Evolutionary conservation across 371 early-diverging fungal species (phyloP).

Genomic region (Fennellomyces sp.): DNA sequence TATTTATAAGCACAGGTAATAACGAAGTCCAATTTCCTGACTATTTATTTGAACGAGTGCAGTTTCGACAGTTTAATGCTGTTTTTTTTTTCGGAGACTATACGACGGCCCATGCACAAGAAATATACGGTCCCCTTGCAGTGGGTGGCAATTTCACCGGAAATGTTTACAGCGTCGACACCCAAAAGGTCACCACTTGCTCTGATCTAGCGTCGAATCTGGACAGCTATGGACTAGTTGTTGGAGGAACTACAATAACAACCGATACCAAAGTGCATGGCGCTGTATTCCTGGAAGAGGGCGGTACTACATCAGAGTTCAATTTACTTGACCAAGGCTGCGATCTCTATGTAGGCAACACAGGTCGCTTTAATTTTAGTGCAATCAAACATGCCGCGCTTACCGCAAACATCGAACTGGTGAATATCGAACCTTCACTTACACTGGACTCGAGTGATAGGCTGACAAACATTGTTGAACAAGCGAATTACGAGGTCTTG

Average conservation of each 20-base stretch:
- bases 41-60: too few species aligned
- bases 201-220: background rate
- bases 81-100: constrained; percentile 26
- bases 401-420: background rate
- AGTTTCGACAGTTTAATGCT: background rate
- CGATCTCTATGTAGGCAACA: background rate
- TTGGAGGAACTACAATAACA: background rate
- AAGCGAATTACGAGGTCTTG: constrained; percentile 2
- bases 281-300: constrained; percentile 2
- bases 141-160: constrained; percentile 11
- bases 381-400: background rate
- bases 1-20: too few species aligned
- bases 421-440: background rate
- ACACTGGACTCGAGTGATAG: background rate
- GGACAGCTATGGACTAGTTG: background rate
- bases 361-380: background rate
- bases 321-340: background rate
- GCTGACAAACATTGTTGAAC: background rate
- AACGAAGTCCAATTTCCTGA: too few species aligned
- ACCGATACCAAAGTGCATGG: constrained; percentile 16
- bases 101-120: constrained; percentile 2
- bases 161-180: background rate
- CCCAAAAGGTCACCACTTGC: background rate
- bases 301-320: background rate
- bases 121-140: constrained; percentile 21